Evolutionary conservation across 176 grass and related monocot genomes (phyloP), one percentile per base, ranked within the genome.

Genomic region (Raddia distichophylla): DNA sequence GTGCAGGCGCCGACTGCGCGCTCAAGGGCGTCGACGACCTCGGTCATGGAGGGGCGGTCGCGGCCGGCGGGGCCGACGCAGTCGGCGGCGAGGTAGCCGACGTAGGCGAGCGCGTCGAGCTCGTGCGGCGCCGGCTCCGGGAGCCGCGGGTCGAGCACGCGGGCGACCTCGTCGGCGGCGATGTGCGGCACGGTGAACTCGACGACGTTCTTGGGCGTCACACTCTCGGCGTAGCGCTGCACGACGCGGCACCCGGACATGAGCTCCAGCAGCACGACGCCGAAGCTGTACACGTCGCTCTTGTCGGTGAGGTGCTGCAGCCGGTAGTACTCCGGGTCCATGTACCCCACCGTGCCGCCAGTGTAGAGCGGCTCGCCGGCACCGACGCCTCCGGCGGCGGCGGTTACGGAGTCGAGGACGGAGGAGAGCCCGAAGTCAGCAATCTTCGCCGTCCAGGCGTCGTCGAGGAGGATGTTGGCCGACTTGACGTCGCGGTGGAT

Each of bases 401-500:
- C 27, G 27, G 27, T 27, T 27, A 27, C 27, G 0, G 27, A 27
- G 27, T 27, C 27, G 27, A 27, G 72, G 0, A 94, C 55, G 15
- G 91, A 86, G 37, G 92, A 98, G 1, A 98, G 78, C 1, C 95
- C 92, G 83, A 98, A 98, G 85, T 98, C 95, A 62, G 92, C 80
- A 60, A 98, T 82, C 87, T 94, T 91, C 44, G 92, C 92, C 7
- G 87, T 87, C 95, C 95, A 98, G 27, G 82, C 33, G 52, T 91
- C 91, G 83, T 98, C 95, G 5, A 94, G 84, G 43, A 98, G 88
- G 77, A 98, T 95, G 84, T 98, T 98, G 73, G 90, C 81, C 18
- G 92, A 93, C 85, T 98, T 98, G 90, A 98, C 79, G 90, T 98
- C 95, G 20, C 90, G 95, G 81, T 98, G 95, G 17, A 98, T 95